Percentiles rank a stretch among this genome's conserved stretches.
Conservation (phyloP, 1,139 yeast genomes). For the Entelexis sorbosivorans region DNA sequence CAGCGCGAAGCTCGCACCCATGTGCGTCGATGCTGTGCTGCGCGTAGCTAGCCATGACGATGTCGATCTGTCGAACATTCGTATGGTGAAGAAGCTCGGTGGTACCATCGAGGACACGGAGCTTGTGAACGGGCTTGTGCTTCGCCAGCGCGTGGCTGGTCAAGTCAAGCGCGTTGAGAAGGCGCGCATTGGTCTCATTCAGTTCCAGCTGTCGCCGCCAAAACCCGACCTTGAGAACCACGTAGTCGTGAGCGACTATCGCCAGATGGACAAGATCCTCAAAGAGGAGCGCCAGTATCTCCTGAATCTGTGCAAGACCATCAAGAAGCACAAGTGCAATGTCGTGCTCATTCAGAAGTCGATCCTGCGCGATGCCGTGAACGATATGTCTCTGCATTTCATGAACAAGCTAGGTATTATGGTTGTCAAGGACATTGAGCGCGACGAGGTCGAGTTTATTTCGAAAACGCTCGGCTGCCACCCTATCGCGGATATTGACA, state of each 20-base stretch:
- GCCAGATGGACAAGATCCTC: constrained; percentile 97
- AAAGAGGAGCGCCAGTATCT: constrained; percentile 95
- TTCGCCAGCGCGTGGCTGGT: constrained; percentile 84
- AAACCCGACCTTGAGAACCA: constrained; percentile 98
- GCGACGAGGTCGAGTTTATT: constrained; percentile 92
- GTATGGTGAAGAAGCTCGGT: constrained; percentile 86
- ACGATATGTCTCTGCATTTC: constrained; percentile 91
- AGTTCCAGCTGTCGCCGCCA: constrained; percentile 96
- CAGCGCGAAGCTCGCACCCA: constrained; percentile 73
- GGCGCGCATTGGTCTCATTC: constrained; percentile 84
- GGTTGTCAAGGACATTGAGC: constrained; percentile 91
- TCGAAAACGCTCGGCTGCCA: constrained; percentile 87
- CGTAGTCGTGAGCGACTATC: constrained; percentile 90
- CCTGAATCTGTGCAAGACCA: constrained; percentile 86
- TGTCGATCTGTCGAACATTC: constrained; percentile 79
- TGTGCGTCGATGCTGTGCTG: constrained; percentile 88
- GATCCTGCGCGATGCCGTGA: constrained; percentile 91
- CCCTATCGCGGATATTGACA: constrained; percentile 91
- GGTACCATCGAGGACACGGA: constrained; percentile 97
- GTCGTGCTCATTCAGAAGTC: constrained; percentile 89
- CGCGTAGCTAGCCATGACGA: constrained; percentile 55
- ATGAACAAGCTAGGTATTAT: constrained; percentile 80
- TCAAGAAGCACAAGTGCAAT: constrained; percentile 93
- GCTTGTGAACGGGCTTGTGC: constrained; percentile 82
- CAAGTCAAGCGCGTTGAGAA: constrained; percentile 95